Evolutionary conservation across 1,284 basidiomycete genomes (phyloP).

Genomic region (Mycena sp.): DNA sequence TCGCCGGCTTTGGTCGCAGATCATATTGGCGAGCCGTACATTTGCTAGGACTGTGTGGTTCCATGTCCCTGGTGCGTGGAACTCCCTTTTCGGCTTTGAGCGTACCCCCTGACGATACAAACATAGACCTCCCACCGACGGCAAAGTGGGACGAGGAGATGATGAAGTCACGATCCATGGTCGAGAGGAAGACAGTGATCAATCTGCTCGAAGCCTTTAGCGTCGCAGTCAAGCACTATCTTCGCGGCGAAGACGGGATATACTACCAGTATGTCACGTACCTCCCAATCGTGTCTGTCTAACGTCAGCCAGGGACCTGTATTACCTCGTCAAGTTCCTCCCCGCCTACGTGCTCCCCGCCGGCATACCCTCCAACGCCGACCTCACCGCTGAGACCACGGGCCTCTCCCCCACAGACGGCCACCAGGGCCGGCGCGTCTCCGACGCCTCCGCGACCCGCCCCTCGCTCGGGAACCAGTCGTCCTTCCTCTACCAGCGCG

Average conservation of each 20-base stretch:
- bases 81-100: background rate
- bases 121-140: constrained; percentile 38
- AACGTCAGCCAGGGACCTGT: constrained; percentile 63
- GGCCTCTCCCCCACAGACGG: constrained; percentile 2
- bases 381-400: constrained; percentile 35
- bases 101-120: no score
- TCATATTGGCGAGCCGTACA: constrained; percentile 58
- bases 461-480: constrained; percentile 23
- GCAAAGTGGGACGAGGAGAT: constrained; percentile 46
- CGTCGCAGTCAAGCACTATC: constrained; percentile 63
- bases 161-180: constrained; percentile 57
- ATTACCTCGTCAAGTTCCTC: constrained; percentile 74
- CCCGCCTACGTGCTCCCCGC: constrained; percentile 69
- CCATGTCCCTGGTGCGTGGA: constrained; percentile 62
- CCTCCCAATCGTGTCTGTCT: background rate
- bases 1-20: constrained; percentile 62
- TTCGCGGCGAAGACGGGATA: constrained; percentile 73
- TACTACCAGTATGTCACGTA: constrained; percentile 51
- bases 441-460: constrained; percentile 23
- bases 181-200: constrained; percentile 75
- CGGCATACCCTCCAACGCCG: constrained; percentile 57
- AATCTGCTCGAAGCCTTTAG: constrained; percentile 65
- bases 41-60: constrained; percentile 71
- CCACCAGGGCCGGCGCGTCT: background rate
- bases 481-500: constrained; percentile 40